Evolutionary conservation across 75 land plant genomes (phyloP).

Genomic region (Adiantum capillusveneris): DNA sequence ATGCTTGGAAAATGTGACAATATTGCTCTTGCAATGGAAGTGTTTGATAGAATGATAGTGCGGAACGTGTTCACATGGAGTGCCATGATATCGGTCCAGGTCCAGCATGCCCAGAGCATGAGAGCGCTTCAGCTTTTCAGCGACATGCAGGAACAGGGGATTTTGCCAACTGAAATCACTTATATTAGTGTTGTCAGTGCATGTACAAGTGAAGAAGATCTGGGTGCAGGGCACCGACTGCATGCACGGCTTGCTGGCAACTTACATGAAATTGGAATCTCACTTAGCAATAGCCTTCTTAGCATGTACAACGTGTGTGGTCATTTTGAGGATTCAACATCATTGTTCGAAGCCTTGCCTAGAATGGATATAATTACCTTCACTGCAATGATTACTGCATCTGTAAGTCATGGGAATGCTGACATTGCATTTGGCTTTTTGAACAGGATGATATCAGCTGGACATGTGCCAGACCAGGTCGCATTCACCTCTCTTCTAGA

Average conservation of each 20-base stretch:
- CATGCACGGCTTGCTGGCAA: constrained; percentile 21
- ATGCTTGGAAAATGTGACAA: too few relatives aligned
- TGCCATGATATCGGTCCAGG: too few relatives aligned
- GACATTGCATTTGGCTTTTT: constrained; percentile 29
- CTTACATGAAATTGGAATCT: constrained; percentile 24
- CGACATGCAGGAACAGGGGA: constrained; percentile 20
- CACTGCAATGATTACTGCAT: constrained; percentile 40
- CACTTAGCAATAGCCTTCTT: constrained; percentile 31
- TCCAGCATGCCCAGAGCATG: not conserved
- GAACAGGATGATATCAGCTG: constrained; percentile 17
- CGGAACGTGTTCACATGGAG: too few relatives aligned
- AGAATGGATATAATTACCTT: constrained; percentile 37
- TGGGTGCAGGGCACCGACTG: constrained; percentile 18
- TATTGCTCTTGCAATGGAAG: too few relatives aligned
- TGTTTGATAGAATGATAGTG: too few relatives aligned
- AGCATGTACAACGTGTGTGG: constrained; percentile 27
- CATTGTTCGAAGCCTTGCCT: constrained; percentile 19
- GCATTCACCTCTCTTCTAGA: constrained; percentile 40
- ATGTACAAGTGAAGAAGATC: constrained; percentile 13
- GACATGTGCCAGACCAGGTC: constrained; percentile 29
- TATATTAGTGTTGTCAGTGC: constrained; percentile 37
- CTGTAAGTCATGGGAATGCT: constrained; percentile 19
- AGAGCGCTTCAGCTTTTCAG: constrained; percentile 11
- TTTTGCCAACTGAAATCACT: constrained; percentile 17
- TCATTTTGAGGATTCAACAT: constrained; percentile 22